Evolutionary conservation across 225 moss, liverwort and hornwort species (phyloP).

Genomic region (Physcomitrium patens): DNA sequence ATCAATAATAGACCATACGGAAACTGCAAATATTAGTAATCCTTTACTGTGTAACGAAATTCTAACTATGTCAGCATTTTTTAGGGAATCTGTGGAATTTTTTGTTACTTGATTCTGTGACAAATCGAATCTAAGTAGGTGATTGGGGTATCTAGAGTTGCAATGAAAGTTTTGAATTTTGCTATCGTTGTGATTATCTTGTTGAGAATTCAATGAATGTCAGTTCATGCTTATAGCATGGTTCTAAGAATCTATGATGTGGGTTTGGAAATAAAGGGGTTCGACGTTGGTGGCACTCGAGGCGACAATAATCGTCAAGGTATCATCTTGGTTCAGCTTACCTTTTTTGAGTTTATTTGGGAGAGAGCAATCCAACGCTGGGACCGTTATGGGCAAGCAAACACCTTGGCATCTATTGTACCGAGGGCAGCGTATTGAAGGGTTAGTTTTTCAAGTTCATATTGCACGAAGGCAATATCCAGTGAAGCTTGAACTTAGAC

Average conservation of each 20-base stretch:
- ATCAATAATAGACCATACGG: background rate
- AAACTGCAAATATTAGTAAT: background rate
- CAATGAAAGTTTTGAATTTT: background rate
- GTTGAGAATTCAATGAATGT: constrained; percentile 8
- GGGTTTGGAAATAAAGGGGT: constrained; percentile 57
- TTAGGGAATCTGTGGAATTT: too few relatives aligned
- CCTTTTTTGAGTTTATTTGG: constrained; percentile 10
- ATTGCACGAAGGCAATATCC: background rate
- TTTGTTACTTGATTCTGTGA: too few relatives aligned
- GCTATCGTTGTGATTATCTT: constrained; percentile 1
- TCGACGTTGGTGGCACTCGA: constrained; percentile 75
- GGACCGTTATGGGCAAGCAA: constrained; percentile 1
- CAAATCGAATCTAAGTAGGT: too few relatives aligned
- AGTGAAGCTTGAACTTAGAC: constrained; percentile 16
- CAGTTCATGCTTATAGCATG: constrained; percentile 3
- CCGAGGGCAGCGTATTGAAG: constrained; percentile 8
- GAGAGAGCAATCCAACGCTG: constrained; percentile 24
- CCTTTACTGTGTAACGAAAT: constrained; percentile 1
- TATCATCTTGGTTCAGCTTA: constrained; percentile 23
- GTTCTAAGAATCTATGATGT: constrained; percentile 41
- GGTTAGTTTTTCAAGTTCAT: constrained; percentile 21
- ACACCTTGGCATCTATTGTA: constrained; percentile 20
- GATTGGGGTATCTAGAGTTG: too few relatives aligned
- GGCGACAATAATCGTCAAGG: constrained; percentile 49
- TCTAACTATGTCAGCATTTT: background rate